A percentile compares a stretch with the other conserved stretches of the same genome.
phyloP scores from a whole-genome alignment of 2,329 filamentous ascomycete species.

The Xylariaceae sp. region DNA sequence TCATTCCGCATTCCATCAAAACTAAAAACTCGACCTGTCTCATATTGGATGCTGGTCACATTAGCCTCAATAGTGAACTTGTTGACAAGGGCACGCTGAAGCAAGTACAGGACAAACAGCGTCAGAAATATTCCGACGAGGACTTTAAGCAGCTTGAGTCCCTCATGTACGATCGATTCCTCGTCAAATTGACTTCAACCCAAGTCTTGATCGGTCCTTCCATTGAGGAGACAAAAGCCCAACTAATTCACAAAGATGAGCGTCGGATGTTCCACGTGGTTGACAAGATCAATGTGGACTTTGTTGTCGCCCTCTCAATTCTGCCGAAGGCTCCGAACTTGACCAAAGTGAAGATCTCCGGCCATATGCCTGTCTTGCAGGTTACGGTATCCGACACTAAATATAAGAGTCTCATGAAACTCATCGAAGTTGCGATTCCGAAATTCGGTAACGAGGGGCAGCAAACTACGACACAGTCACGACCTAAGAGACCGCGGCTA shows the following conservation, averaged over 20 bases:
- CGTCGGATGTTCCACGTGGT: slow-evolving; percentile 78
- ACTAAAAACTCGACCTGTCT: slow-evolving; percentile 75
- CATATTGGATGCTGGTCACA: slow-evolving; percentile 93
- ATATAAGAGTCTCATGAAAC: slow-evolving; percentile 93
- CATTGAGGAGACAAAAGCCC: slow-evolving; percentile 80
- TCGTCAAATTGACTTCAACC: slow-evolving; percentile 86
- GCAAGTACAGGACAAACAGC: slow-evolving; percentile 87
- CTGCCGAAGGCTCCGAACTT: slow-evolving; percentile 92
- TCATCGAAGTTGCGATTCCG: slow-evolving; percentile 92
- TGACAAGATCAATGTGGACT: slow-evolving; percentile 95
- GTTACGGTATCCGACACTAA: slow-evolving; percentile 90
- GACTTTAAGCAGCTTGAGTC: slow-evolving; percentile 85
- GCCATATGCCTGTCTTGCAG: slow-evolving; percentile 86
- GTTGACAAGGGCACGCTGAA: slow-evolving; percentile 87
- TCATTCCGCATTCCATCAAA: slow-evolving; percentile 89
- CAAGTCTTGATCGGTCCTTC: slow-evolving; percentile 94
- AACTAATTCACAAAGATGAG: slow-evolving; percentile 64
- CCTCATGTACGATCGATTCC: slow-evolving; percentile 96
- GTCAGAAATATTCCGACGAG: slow-evolving; percentile 77
- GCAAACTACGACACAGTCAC: slow-evolving; percentile 25
- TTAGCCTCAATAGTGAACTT: slow-evolving; percentile 87
- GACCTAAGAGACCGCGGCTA: slow-evolving; percentile 40
- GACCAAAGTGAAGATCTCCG: slow-evolving; percentile 85
- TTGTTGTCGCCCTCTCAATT: slow-evolving; percentile 93
- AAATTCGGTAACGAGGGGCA: slow-evolving; percentile 56